Percentiles rank a stretch among this genome's conserved stretches.
phyloP scores from a whole-genome alignment of 371 early-diverging fungal genomes.

The Mucor plumbeus region DNA sequence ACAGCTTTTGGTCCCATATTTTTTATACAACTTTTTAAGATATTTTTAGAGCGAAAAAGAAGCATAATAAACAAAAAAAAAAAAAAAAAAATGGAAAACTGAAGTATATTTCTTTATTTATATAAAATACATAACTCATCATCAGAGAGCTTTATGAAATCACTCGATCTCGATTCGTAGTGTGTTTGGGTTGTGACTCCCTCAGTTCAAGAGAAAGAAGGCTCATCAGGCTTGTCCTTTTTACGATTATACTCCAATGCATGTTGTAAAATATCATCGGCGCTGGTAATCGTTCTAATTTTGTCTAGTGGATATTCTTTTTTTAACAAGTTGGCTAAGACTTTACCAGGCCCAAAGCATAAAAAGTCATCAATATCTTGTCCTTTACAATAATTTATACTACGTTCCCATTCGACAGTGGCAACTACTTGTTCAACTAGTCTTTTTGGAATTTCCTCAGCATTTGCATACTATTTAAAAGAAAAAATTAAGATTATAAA shows the following conservation, averaged over 20 bases:
- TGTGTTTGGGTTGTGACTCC: conserved; percentile 4
- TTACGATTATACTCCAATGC: conserved; percentile 37
- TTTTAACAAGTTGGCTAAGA: conserved; percentile 84
- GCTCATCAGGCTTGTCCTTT: conserved; percentile 17
- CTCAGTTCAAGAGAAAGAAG: conserved; percentile 4
- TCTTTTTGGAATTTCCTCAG: conserved; percentile 70
- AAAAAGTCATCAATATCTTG: conserved; percentile 85
- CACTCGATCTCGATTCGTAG: conserved; percentile 5
- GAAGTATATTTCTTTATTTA: neutral
- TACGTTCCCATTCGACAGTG: conserved; percentile 91
- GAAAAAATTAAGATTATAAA: neutral
- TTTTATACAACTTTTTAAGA: neutral
- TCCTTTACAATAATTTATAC: conserved; percentile 77
- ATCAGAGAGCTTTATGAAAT: neutral
- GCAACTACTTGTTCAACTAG: conserved; percentile 81
- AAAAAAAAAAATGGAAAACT: neutral
- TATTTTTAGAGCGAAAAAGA: neutral
- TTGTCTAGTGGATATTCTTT: conserved; percentile 88
- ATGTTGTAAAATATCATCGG: conserved; percentile 51
- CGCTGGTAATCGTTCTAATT: conserved; percentile 56
- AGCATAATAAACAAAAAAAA: neutral
- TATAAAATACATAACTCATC: neutral
- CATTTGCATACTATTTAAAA: conserved; percentile 34
- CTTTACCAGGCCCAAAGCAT: conserved; percentile 87
- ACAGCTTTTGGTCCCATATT: neutral